Base-by-base conservation (phyloP, 1,139 yeast species). In the Candida labiduridarum region DNA sequence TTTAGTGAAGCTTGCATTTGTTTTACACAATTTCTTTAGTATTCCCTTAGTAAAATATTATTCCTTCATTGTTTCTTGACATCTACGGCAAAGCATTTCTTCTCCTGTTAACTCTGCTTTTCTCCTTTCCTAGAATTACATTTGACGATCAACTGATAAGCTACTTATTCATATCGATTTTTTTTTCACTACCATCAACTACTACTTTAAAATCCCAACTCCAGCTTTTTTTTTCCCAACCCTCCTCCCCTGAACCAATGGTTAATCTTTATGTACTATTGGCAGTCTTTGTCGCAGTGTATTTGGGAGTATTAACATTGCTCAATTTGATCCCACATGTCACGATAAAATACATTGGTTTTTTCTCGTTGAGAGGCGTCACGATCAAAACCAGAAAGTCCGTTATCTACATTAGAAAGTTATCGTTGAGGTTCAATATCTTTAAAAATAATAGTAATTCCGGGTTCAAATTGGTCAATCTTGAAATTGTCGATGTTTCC, bases 321-420 rank as follows among this genome's bases (percentile, higher is more conserved):
- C 41, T 74, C 18, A 76, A 76, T 55, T 51, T 55, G 41, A 59
- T 74, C 11, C 79, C 79, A 4, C 65, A 64, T 47, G 59, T 75
- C 5, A 45, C 62, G 3, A 69, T 76, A 44, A 67, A 65, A 51
- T 65, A 69, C 9, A 49, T 76, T 16, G 79, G 80, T 16, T 72
- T 78, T 68, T 58, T 74, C 51, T 59, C 71, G 15, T 34, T 73
- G 30, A 57, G 69, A 52, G 65, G 70, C 22, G 60, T 75, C 30
- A 60, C 65, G 2, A 58, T 74, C 34, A 57, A 59, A 31, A 44
- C 63, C 14, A 58, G 58, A 2, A 41, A 48, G 10, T 56, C 56
- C 2, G 46, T 52, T 2, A 53, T 73, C 6, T 46, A 57, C 41
- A 60, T 72, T 16, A 52, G 64, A 7, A 61, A 55, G 33, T 45